Evolutionary conservation across 108 stramenopile genomes (phyloP).

Genomic region (Nitzschia sp.): DNA sequence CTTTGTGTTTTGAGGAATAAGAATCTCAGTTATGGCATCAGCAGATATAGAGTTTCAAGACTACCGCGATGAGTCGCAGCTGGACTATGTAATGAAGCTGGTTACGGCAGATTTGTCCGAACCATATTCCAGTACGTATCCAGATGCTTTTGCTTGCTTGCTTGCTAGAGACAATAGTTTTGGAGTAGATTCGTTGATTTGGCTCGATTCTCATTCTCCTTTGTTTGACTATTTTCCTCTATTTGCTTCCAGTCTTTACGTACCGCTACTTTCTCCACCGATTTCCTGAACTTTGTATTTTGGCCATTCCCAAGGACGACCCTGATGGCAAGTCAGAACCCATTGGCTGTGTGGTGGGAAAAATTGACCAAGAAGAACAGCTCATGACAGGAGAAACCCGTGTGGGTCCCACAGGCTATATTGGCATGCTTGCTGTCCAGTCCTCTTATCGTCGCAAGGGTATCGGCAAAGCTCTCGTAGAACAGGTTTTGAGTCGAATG

Average conservation of each 20-base stretch:
- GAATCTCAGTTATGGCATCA: not conserved
- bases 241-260: constrained; percentile 83
- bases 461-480: constrained; percentile 73
- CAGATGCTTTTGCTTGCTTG: no score
- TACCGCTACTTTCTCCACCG: constrained; percentile 86
- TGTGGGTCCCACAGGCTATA: constrained; percentile 45
- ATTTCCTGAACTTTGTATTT: constrained; percentile 82
- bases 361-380: constrained; percentile 64
- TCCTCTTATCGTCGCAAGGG: constrained; percentile 70
- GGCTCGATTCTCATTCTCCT: not conserved
- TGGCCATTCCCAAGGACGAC: constrained; percentile 55
- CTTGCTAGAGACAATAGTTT: no score
- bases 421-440: constrained; percentile 85
- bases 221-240: not conserved
- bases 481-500: constrained; percentile 57
- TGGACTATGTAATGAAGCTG: constrained; percentile 73
- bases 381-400: not conserved
- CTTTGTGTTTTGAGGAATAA: no score
- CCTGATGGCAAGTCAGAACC: constrained; percentile 30
- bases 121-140: constrained; percentile 77
- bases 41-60: constrained; percentile 60
- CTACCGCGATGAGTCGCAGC: constrained; percentile 75
- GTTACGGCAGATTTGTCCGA: constrained; percentile 81
- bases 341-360: constrained; percentile 88
- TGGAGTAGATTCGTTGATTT: not conserved